phyloP scores from a whole-genome alignment of 169 alveolate genomes.

The Eimeria necatrix region DNA sequence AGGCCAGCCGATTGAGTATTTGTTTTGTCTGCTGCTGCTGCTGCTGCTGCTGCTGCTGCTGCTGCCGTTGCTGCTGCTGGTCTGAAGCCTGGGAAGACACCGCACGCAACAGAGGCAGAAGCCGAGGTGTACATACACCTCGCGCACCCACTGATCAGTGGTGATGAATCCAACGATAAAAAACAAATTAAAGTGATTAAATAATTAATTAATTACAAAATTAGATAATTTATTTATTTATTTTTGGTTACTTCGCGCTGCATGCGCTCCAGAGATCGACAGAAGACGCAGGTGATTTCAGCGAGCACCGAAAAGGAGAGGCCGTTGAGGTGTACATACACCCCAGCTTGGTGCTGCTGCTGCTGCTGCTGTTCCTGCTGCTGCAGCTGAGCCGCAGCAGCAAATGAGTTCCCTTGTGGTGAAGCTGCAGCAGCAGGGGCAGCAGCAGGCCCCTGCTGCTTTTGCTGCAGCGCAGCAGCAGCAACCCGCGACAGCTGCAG shows the following conservation, averaged over 20 bases:
- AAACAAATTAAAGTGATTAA: background rate
- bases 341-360: no score
- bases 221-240: background rate
- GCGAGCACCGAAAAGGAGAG: background rate
- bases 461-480: background rate
- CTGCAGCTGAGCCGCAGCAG: background rate
- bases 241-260: background rate
- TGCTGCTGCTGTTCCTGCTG: no score
- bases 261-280: background rate
- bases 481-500: background rate
- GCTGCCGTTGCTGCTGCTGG: background rate
- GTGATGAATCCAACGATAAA: background rate
- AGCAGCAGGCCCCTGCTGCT: background rate
- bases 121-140: background rate
- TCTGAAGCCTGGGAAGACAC: background rate
- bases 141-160: background rate
- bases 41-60: background rate
- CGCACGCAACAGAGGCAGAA: background rate
- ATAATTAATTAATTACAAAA: background rate
- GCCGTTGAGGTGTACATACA: background rate
- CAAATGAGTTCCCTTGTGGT: background rate
- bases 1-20: background rate
- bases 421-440: background rate
- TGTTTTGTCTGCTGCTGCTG: background rate
- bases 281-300: background rate